Evolutionary conservation across 129 eudicot genomes (phyloP).

Genomic region (sunflower (Helianthus annuus)): HanXRQr2.0-SUNRISE NC_035435.2:173076488-173076987

Average conservation of each 20-base stretch:
- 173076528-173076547: constrained; percentile 34
- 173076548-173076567: constrained; percentile 34
- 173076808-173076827: constrained; percentile 24
- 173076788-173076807: constrained; percentile 36
- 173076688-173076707: not conserved
- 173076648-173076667: constrained; percentile 46
- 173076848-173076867: constrained; percentile 39
- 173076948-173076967: no score
- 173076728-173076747: constrained; percentile 35
- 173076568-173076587: constrained; percentile 35
- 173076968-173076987: no score
- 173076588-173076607: constrained; percentile 33
- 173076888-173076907: not conserved
- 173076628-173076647: constrained; percentile 50
- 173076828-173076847: constrained; percentile 44
- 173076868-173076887: constrained; percentile 24
- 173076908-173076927: not conserved
- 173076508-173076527: constrained; percentile 22
- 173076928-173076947: no score
- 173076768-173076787: constrained; percentile 7
- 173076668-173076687: constrained; percentile 19
- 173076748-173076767: constrained; percentile 11
- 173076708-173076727: constrained; percentile 11
- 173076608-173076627: constrained; percentile 39
- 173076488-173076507: constrained; percentile 48